Evolutionary conservation across 139 green algal species (phyloP).

Genomic region (Edaphochlamys debaryana): DNA sequence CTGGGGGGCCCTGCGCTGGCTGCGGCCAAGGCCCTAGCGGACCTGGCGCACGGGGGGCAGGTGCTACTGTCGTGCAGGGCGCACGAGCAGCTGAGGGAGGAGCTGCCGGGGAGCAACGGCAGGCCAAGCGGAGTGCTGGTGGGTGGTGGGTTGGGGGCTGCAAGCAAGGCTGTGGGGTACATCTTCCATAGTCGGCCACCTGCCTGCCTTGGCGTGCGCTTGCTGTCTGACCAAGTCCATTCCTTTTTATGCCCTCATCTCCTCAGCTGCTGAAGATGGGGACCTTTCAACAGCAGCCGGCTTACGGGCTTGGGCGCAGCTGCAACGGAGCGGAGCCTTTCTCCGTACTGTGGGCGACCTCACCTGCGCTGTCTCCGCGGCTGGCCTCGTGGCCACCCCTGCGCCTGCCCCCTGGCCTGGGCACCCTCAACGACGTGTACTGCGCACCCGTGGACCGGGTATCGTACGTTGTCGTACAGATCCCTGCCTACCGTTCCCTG

Average conservation of each 20-base stretch:
- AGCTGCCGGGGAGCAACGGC: too few species aligned
- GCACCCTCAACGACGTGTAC: not conserved
- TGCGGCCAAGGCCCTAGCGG: constrained; percentile 12
- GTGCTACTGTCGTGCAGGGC: constrained; percentile 1
- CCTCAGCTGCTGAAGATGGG: too few species aligned
- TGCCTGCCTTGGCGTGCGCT: too few species aligned
- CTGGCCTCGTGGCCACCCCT: constrained; percentile 10
- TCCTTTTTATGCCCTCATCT: not conserved
- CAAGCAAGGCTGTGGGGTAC: too few species aligned
- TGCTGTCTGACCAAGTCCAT: not conserved
- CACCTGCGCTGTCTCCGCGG: not conserved
- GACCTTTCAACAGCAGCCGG: too few species aligned
- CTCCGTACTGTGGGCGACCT: not conserved
- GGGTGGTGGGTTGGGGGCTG: not conserved
- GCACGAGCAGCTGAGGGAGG: not conserved
- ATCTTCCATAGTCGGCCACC: too few species aligned
- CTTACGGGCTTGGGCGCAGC: too few species aligned
- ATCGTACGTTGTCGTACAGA: constrained; percentile 24
- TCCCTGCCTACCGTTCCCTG: not conserved
- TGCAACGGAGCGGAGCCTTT: too few species aligned
- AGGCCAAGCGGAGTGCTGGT: not conserved
- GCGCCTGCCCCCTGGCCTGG: not conserved
- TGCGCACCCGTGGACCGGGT: not conserved
- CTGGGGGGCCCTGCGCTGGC: constrained; percentile 15
- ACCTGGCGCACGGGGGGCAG: constrained; percentile 28